These are phyloP conservation scores for Lactuca saligna DNA, from an alignment of 129 eudicot genomes.

Conservation along the genomic window DNA sequence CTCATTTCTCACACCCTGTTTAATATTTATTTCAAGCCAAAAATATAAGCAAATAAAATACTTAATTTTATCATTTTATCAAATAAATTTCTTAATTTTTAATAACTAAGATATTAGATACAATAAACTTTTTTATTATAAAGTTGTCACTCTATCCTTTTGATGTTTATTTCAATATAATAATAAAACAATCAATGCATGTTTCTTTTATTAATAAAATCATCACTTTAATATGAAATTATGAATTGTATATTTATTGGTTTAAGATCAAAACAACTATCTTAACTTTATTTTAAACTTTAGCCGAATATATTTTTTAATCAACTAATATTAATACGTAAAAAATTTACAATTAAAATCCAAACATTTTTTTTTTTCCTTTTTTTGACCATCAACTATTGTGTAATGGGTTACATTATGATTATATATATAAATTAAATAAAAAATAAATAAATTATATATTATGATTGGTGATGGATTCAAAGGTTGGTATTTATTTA, in stretches of 20 bases:
- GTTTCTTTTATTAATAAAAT: not conserved
- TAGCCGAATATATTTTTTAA: not conserved
- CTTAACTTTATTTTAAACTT: not conserved
- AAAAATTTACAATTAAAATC: too few relatives aligned
- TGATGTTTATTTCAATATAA: too few relatives aligned
- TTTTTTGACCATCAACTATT: too few relatives aligned
- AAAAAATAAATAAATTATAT: too few relatives aligned
- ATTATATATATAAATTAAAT: too few relatives aligned
- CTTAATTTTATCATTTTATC: too few relatives aligned
- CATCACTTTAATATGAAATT: not conserved
- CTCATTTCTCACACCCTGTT: not conserved
- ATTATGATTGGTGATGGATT: not conserved
- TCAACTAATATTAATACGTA: not conserved
- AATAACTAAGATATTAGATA: too few relatives aligned
- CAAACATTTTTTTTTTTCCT: not conserved
- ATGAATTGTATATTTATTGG: not conserved
- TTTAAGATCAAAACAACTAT: not conserved
- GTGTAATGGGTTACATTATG: not conserved
- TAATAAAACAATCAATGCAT: not conserved
- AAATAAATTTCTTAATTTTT: too few relatives aligned
- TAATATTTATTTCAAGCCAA: not conserved
- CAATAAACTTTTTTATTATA: too few relatives aligned
- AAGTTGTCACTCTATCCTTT: too few relatives aligned
- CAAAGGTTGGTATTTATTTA: not conserved
- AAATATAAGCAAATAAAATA: not conserved